phyloP scores from a whole-genome alignment of 352 stramenopile species.

The Elongisporangium prolatum region DNA sequence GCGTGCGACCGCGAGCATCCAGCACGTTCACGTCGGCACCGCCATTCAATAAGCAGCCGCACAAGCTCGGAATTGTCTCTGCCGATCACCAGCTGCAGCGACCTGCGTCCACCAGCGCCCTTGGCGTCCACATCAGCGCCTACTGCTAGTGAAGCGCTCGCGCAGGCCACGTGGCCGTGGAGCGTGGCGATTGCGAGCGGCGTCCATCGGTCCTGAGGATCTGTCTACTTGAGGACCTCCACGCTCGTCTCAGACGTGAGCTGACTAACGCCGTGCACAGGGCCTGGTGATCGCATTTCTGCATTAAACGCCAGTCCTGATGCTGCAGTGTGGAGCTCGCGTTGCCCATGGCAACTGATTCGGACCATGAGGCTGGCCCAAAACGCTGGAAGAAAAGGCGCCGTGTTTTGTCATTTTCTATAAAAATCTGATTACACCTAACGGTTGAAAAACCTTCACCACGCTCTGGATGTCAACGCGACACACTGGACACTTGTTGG shows the following conservation, averaged over 20 bases:
- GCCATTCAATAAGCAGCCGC: slow-evolving; percentile 30
- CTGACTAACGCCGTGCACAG: not conserved
- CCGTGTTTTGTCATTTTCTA: not conserved
- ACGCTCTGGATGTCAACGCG: not conserved
- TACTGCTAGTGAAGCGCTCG: not conserved
- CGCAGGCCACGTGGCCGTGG: not conserved
- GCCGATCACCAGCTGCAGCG: slow-evolving; percentile 59
- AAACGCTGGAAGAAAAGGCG: not conserved
- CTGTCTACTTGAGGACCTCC: not conserved
- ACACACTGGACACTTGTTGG: not conserved
- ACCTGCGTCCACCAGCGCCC: slow-evolving; percentile 28
- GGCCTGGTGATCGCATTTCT: not conserved
- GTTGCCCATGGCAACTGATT: not conserved
- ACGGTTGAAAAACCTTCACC: not conserved
- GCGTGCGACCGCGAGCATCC: slow-evolving; percentile 53
- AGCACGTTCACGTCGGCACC: slow-evolving; percentile 52
- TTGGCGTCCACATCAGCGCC: not conserved
- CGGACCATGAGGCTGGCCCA: not conserved
- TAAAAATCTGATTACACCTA: not conserved
- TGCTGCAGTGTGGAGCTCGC: not conserved
- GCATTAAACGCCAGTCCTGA: not conserved
- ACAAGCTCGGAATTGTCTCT: slow-evolving; percentile 42
- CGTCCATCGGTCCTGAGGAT: not conserved
- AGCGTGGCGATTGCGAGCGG: not conserved
- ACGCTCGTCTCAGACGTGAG: not conserved